Evolutionary conservation across 352 stramenopile genomes (phyloP), one percentile per base, ranked within the genome.

Genomic region (Pseudoperonospora humuli): DNA sequence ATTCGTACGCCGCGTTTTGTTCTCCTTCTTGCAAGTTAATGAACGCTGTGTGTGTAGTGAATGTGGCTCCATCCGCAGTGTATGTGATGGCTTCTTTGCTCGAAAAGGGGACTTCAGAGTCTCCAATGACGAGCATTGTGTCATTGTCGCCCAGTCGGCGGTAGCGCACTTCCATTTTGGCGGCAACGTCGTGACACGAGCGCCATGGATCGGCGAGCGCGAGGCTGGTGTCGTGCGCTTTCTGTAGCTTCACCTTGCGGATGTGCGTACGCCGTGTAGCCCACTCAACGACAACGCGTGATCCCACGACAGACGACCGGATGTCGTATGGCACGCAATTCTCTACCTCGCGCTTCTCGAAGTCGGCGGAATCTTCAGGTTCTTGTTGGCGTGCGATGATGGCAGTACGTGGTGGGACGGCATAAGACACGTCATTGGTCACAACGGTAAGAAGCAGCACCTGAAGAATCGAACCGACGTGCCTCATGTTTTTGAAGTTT

Each of bases 271-370:
- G 64, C 20, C 69, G 63, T 31, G 76, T 87, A 23, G 67, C 55
- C 74, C 79, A 91, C 56, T 87, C 74, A 23, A 91, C 62, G 0
- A 86, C 61, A 5, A 58, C 75, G 15, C 61, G 60, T 7, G 45
- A 46, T 34, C 64, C 72, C n/a, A 86, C 39, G 14, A 78, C 45
- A 39, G 77, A 85, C 31, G 76, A 88, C 28, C 66, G 68, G 31
- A 91, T 80, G 58, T 86, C 68, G 61, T 84, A 82, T 10, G 76
- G 79, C 46, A 86, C 75, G 54, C 76, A 92, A 62, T 92, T 92
- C 54, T 92, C 79, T 33, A 92, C 62, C 56, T 86, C 72, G 47
- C 69, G 71, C 72, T 87, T 84, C 32, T 79, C 59, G 48, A 86
- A 84, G 41, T 86, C 76, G 21, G 62, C 53, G 21, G 66, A 43